Evolutionary conservation across 1,139 yeast genomes (phyloP), one percentile per base, ranked within the genome.

Genomic region (Diutina ranongensis): DNA sequence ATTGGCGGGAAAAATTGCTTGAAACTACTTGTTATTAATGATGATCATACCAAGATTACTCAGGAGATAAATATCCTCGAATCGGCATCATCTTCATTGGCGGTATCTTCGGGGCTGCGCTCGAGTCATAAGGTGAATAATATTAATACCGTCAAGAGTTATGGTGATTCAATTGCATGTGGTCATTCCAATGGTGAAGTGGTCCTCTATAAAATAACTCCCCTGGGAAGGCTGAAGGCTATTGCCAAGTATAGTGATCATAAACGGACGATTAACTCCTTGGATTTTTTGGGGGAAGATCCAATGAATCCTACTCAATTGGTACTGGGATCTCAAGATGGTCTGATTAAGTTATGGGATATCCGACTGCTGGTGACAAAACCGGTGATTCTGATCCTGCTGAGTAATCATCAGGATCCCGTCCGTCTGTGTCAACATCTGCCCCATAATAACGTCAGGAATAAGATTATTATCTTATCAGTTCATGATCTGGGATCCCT

Each of bases 401-500:
- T 72, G n/a, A 69, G 71, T 46, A 64, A 72, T 32, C 81, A 78
- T 52, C 67, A 81, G 12, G 94, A 83, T 55, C 80, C 84, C 1
- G 77, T 80, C 2, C 61, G 86, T 50, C 70, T 78, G 25, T 74
- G 81, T 50, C 80, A 78, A 54, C 77, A 75, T 56, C 76, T 80
- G 13, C 78, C 78, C 2, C 78, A 74, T 56, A 57, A 66, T 7
- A 49, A 60, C 3, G 61, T 56, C 2, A 52, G 66, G 35, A 64
- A 65, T 45, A 65, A 62, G 46, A 47, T 65, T 33, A 60, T 64
- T n/a, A 60, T 69, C 9, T 54, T 70, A 12, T 64, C 94, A 0
- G 89, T 86, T 2, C 94, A 86, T 61, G 98, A 94, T 58, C 80
- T 89, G 1, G 99, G 99, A 4, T 76, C 87, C 1, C 71, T 92